Evolutionary conservation across 2,329 filamentous ascomycete genomes (phyloP).

Genomic region (Cercospora sp.): DNA sequence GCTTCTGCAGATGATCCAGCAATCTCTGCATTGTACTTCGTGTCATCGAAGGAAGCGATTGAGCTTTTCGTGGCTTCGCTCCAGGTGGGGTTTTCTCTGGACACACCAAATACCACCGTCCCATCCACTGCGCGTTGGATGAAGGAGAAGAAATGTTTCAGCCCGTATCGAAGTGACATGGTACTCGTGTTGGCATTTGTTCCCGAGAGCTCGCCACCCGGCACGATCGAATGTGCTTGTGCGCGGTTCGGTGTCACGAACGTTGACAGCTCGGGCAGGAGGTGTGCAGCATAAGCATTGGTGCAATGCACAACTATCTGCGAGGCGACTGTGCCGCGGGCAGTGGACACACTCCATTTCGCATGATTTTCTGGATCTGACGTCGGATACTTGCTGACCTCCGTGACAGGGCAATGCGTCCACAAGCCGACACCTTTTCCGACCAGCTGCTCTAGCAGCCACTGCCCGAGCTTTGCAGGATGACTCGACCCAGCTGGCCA

Average conservation of each 20-base stretch:
- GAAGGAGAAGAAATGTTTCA: slow-evolving; percentile 54
- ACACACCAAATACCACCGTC: slow-evolving; percentile 48
- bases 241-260: slow-evolving; percentile 49
- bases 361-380: slow-evolving; percentile 10
- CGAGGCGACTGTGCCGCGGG: slow-evolving; percentile 38
- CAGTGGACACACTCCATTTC: slow-evolving; percentile 41
- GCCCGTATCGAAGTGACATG: slow-evolving; percentile 50
- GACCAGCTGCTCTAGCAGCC: slow-evolving; percentile 45
- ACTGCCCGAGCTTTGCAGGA: slow-evolving; percentile 54
- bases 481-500: slow-evolving; percentile 55
- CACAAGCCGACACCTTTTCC: slow-evolving; percentile 45
- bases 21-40: slow-evolving; percentile 45
- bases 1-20: slow-evolving; percentile 42
- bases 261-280: slow-evolving; percentile 41
- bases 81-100: slow-evolving; percentile 44
- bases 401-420: slow-evolving; percentile 47
- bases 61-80: slow-evolving; percentile 27
- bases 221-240: slow-evolving; percentile 50
- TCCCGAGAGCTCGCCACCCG: slow-evolving; percentile 42
- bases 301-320: slow-evolving; percentile 44
- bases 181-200: slow-evolving; percentile 43
- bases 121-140: slow-evolving; percentile 50
- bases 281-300: slow-evolving; percentile 44
- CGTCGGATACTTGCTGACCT: slow-evolving; percentile 23
- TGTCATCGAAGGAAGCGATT: slow-evolving; percentile 45